A percentile compares a stretch with the other conserved stretches of the same genome.
These are phyloP conservation scores for Alnus rubra DNA, from an alignment of 306 rosid genomes.

Conservation along the genomic window DNA sequence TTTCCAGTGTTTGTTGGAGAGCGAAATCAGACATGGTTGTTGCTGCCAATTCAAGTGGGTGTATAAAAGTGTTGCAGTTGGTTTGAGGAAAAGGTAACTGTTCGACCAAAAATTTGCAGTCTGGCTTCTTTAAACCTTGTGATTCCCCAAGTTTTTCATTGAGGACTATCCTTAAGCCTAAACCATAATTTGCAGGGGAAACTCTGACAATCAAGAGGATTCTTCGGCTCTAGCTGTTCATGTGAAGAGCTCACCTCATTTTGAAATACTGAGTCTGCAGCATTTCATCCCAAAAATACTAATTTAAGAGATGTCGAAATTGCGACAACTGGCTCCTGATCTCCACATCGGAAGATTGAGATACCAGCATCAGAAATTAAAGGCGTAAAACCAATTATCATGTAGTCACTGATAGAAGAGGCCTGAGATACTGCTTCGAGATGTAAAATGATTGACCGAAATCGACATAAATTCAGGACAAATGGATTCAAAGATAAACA, in stretches of 20 bases:
- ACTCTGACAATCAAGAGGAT: slow-evolving; percentile 20
- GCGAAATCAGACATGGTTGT: slow-evolving; percentile 78
- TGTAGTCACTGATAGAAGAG: slow-evolving; percentile 1
- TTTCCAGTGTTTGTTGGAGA: slow-evolving; percentile 97
- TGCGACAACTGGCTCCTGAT: neutral
- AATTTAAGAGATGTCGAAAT: neutral
- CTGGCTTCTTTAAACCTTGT: slow-evolving; percentile 20
- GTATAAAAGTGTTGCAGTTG: slow-evolving; percentile 81
- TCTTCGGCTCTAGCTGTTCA: slow-evolving; percentile 28
- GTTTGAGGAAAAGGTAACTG: slow-evolving; percentile 44
- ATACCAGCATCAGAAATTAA: neutral
- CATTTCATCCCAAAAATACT: neutral
- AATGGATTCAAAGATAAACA: neutral
- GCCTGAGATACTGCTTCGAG: slow-evolving; percentile 7
- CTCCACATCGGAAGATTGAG: slow-evolving; percentile 4
- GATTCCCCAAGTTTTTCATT: slow-evolving; percentile 19
- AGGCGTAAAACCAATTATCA: neutral
- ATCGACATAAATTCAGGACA: slow-evolving; percentile 4
- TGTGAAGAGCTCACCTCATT: slow-evolving; percentile 6
- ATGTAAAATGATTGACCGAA: neutral
- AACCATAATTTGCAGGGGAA: slow-evolving; percentile 20
- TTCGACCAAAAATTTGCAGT: neutral
- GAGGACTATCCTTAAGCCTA: slow-evolving; percentile 26
- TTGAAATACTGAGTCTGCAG: slow-evolving; percentile 1
- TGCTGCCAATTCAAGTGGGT: slow-evolving; percentile 91